Base-by-base conservation (phyloP, 2,329 filamentous ascomycete species). In the Coniochaeta sp. region DNA sequence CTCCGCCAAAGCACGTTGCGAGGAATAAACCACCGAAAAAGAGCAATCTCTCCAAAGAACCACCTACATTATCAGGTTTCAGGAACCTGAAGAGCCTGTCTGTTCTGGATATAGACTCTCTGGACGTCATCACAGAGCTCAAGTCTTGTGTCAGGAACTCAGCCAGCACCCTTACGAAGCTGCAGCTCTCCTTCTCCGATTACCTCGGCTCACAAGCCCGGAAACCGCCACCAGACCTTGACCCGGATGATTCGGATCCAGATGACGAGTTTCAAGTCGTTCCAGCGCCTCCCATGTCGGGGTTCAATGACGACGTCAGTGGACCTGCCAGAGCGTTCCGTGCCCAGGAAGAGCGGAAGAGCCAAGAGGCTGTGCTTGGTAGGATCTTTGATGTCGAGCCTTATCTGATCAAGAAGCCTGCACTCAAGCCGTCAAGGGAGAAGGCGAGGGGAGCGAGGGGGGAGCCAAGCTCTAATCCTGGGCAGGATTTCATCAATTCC, bases 161-260 rank as follows among this genome's bases (percentile, higher is more conserved):
- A 1, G 76, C 80, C 1, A 75, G 79, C 1, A 83, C 82, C 0
- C 72, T 88, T 24, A 79, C 74, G 24, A 77, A 80, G 54, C 71
- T 88, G 28, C 77, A 80, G 58, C 70, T 88, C 16, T 88, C 85
- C 5, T 79, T 88, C 61, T 88, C 85, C 0, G 76, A 81, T 36
- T 62, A 65, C 3, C 71, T 87, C 17, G 83, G 82, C 1, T 67
- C 67, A 47, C 75, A 76, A 66, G 76, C 80, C 17, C 73, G 79
- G 50, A 79, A 77, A 60, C 76, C 76, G 7, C 65, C 70, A 7
- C 67, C 72, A 8, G 76, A 77, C 22, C 62, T 71, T 8, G 71
- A 74, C 52, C 68, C 72, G 0, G 74, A 76, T 38, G 71, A 72
- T 33, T 72, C 82, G 6, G 81, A 86, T 62, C 71, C 76, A 31